Evolutionary conservation across 2,329 filamentous ascomycete species (phyloP).

Genomic region (Colletotrichum truncatum): DNA sequence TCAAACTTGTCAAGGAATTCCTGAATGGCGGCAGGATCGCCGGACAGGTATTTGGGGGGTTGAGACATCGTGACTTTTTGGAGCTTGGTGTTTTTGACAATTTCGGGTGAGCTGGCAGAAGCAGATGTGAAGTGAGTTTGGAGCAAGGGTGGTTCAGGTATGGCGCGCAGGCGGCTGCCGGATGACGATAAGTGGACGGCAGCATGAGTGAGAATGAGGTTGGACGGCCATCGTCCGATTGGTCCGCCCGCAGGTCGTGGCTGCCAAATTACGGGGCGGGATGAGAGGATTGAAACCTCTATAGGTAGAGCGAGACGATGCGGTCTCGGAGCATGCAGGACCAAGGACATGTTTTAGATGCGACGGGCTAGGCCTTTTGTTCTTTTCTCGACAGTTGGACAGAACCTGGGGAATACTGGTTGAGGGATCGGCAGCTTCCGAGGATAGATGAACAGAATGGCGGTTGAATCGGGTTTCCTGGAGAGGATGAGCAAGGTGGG

Average conservation of each 20-base stretch:
- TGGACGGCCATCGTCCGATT: slow-evolving; percentile 29
- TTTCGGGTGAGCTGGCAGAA: neutral
- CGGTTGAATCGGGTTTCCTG: neutral
- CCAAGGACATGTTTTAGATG: neutral
- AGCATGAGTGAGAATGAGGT: slow-evolving; percentile 15
- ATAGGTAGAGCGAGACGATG: neutral
- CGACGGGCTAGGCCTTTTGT: neutral
- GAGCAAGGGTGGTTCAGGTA: neutral
- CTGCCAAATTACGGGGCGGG: neutral
- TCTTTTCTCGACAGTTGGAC: neutral
- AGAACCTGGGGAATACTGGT: neutral
- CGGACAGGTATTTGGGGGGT: slow-evolving; percentile 76
- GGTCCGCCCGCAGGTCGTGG: neutral
- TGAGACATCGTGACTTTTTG: slow-evolving; percentile 40
- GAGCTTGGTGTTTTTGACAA: slow-evolving; percentile 12
- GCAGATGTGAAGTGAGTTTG: slow-evolving; percentile 12
- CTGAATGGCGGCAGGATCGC: slow-evolving; percentile 78
- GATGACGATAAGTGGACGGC: slow-evolving; percentile 11
- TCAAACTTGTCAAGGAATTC: slow-evolving; percentile 92
- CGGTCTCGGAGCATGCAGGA: slow-evolving; percentile 3
- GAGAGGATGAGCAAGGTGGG: neutral
- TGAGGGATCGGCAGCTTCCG: neutral
- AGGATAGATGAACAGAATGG: too few species aligned
- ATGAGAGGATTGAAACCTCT: slow-evolving; percentile 10
- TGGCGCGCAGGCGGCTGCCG: neutral